phyloP scores from a whole-genome alignment of 2,329 filamentous ascomycete genomes.

The Ceratocystis cacaofunesta region DNA sequence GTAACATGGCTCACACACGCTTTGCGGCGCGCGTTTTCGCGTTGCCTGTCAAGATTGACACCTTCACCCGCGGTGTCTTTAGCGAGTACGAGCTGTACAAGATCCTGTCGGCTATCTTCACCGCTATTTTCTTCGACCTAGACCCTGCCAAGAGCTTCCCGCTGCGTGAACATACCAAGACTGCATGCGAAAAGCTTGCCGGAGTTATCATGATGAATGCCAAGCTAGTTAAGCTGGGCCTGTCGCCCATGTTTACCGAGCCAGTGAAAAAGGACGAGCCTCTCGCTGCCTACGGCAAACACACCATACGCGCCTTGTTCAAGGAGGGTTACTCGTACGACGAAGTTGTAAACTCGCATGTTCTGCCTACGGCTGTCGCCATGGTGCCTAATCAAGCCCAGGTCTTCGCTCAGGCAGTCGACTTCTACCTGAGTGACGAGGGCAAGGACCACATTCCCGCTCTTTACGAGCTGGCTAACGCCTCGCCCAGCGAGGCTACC shows the following conservation, averaged over 20 bases:
- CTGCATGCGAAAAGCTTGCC: constrained; percentile 44
- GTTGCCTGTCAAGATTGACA: constrained; percentile 48
- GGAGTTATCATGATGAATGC: constrained; percentile 49
- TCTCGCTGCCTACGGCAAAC: constrained; percentile 48
- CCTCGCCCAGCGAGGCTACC: constrained; percentile 38
- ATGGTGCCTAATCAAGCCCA: constrained; percentile 58
- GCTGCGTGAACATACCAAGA: constrained; percentile 41
- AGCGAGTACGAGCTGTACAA: constrained; percentile 43
- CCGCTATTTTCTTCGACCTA: constrained; percentile 48
- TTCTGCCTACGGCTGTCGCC: constrained; percentile 51
- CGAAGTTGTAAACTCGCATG: constrained; percentile 56
- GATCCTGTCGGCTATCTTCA: constrained; percentile 50
- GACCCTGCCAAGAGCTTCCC: constrained; percentile 54
- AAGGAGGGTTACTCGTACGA: constrained; percentile 46
- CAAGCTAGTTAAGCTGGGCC: constrained; percentile 38
- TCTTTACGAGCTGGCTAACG: constrained; percentile 43
- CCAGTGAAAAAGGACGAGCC: constrained; percentile 35
- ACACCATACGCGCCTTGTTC: constrained; percentile 49
- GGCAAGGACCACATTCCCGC: constrained; percentile 42
- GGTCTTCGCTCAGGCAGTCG: constrained; percentile 57
- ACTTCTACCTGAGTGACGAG: constrained; percentile 51
- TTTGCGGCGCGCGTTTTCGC: constrained; percentile 50
- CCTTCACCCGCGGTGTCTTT: constrained; percentile 44
- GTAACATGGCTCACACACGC: constrained; percentile 49
- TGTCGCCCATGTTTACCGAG: constrained; percentile 40